These are phyloP conservation scores for Dissophora ornata DNA, from an alignment of 192 early-diverging fungal genomes.

Conservation along the genomic window DNA sequence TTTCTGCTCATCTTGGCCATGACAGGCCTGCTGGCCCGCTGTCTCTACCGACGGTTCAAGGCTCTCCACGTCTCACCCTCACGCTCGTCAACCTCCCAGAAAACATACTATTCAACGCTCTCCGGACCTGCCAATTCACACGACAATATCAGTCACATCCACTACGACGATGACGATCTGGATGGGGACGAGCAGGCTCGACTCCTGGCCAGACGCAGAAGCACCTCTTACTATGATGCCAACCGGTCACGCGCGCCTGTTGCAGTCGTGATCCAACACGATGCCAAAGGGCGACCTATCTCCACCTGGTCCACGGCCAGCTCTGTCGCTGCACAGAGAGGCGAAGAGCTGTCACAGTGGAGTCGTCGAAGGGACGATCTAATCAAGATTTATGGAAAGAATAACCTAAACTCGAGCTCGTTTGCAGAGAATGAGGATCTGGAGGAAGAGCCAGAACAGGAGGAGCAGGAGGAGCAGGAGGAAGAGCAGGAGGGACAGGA, in stretches of 20 bases:
- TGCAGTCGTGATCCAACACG: constrained; percentile 34
- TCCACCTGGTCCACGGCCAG: constrained; percentile 52
- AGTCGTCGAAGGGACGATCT: constrained; percentile 42
- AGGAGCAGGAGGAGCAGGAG: not conserved
- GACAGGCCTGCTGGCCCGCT: constrained; percentile 22
- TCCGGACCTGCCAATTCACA: not conserved
- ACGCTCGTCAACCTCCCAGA: constrained; percentile 17
- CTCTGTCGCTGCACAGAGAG: constrained; percentile 41
- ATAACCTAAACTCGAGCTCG: constrained; percentile 19
- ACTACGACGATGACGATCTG: not conserved
- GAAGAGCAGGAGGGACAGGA: not conserved
- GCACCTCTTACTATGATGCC: constrained; percentile 46
- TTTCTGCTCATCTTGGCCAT: constrained; percentile 27
- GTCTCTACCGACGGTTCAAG: constrained; percentile 43
- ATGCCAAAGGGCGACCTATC: constrained; percentile 42
- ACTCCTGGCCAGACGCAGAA: constrained; percentile 35
- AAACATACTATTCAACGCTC: constrained; percentile 8
- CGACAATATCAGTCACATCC: not conserved
- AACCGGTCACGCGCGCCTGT: constrained; percentile 46
- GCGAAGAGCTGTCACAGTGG: constrained; percentile 45
- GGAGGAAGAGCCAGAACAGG: constrained; percentile 21
- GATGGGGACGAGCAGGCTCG: constrained; percentile 27
- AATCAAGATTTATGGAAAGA: constrained; percentile 45
- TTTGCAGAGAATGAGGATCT: not conserved
- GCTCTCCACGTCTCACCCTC: constrained; percentile 15